Base-by-base conservation (phyloP, 257 asterid species). In the Solanum dulcamara region DNA sequence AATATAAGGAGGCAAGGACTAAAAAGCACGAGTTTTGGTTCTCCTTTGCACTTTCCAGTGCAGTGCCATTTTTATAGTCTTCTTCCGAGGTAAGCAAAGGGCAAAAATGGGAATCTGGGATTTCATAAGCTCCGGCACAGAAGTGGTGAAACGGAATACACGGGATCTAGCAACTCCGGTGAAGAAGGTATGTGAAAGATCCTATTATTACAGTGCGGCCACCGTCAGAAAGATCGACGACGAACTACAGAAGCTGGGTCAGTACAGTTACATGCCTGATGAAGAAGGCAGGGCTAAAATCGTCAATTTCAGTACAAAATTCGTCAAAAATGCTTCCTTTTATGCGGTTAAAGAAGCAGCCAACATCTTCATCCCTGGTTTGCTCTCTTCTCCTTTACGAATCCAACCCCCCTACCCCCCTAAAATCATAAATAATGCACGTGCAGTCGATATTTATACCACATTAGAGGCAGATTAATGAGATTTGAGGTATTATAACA, bases 21-120 rank as follows among this genome's bases (percentile, higher is more conserved):
- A 18, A 68, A 18, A 68, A 33, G 17, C 77, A 0, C 0, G 18
- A 68, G 46, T 67, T n/a, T 68, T 30, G 28, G 26, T 18, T 68
- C 17, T n/a, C n/a, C n/a, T n/a, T n/a, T n/a, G n/a, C 77, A 68
- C 50, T 35, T 9, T 0, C 30, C 7, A 40, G 35, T 11, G 33
- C 6, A 0, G 13, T n/a, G 24, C 28, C 80, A 26, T 75, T 37
- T 71, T 40, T 28, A 37, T 40, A 7, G 46, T 55, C 30, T 17
- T 13, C 4, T 66, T 37, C 66, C 2, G 3, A 85, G 80, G 4
- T 28, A 22, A 57, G 24, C 80, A 26, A 53, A 11, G 53, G 42
- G 42, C 10, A 35, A 44, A 17, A 90, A 42, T 91, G 96, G 91
- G 91, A 40, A 74, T 91, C n/a, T 89, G 92, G 93, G 93, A 91